phyloP scores from a whole-genome alignment of 192 early-diverging fungal species.

The Phycomyces nitens region DNA sequence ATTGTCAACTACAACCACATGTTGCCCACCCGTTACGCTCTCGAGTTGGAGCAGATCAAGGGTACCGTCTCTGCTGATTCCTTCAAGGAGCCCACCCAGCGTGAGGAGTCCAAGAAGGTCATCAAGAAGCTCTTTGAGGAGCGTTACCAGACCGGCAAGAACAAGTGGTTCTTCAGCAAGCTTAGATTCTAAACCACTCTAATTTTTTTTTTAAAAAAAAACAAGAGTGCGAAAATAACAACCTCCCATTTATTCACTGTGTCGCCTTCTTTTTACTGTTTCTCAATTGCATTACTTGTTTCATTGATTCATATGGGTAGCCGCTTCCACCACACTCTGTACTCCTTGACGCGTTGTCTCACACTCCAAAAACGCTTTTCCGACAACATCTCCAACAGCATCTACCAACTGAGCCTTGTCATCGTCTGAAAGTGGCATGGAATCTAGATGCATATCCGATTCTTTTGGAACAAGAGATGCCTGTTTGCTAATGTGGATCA shows the following conservation, averaged over 20 bases:
- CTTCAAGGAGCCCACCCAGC: conserved; percentile 94
- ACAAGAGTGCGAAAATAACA: too few species aligned
- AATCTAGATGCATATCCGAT: conserved; percentile 20
- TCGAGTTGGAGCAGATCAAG: conserved; percentile 95
- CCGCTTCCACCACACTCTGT: too few species aligned
- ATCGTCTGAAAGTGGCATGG: conserved; percentile 7
- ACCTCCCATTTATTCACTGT: too few species aligned
- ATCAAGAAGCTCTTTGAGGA: conserved; percentile 97
- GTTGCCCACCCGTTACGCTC: conserved; percentile 98
- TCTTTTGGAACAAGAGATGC: neutral
- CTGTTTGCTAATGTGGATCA: conserved; percentile 13
- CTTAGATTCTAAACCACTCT: conserved; percentile 75
- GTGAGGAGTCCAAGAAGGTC: conserved; percentile 85
- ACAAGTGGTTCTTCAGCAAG: conserved; percentile 99
- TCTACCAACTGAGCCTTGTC: conserved; percentile 10
- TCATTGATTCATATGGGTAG: too few species aligned
- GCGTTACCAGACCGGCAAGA: conserved; percentile 97
- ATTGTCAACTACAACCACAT: conserved; percentile 99
- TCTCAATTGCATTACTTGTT: neutral
- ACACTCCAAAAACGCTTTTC: conserved; percentile 11
- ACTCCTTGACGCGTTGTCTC: neutral
- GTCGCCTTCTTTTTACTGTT: neutral
- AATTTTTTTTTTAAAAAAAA: too few species aligned
- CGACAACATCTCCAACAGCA: conserved; percentile 8
- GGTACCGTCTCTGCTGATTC: conserved; percentile 77